Evolutionary conservation across 2,329 filamentous ascomycete species (phyloP).

Genomic region (Magnaporthales sp.): DNA sequence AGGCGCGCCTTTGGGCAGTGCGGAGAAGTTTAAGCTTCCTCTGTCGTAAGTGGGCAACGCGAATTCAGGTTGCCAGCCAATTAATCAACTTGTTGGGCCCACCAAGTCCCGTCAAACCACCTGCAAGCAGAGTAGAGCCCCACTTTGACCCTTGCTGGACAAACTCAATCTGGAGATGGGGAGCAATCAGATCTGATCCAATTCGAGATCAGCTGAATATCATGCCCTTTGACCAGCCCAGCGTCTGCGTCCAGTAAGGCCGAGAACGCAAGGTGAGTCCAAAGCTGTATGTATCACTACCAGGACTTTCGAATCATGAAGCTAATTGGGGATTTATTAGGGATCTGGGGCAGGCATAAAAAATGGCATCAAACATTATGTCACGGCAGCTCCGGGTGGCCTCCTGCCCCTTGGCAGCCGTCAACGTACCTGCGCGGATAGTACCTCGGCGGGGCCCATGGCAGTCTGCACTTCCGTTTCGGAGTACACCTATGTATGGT

Average conservation of each 20-base stretch:
- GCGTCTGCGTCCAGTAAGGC: neutral
- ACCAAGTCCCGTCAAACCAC: neutral
- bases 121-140: neutral
- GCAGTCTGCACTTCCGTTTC: neutral
- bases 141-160: neutral
- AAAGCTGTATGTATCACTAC: neutral
- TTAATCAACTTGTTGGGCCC: neutral
- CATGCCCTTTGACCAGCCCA: neutral
- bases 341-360: neutral
- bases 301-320: neutral
- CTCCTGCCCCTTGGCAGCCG: neutral
- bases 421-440: neutral
- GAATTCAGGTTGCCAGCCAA: neutral
- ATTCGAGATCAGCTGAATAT: neutral
- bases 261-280: neutral
- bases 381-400: conserved; percentile 1
- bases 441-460: neutral
- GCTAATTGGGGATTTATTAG: neutral
- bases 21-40: neutral
- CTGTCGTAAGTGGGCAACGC: neutral
- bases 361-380: neutral
- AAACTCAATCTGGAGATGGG: neutral
- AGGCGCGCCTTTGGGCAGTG: neutral
- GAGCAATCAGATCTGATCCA: neutral
- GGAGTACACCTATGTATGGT: neutral